Base-by-base conservation (phyloP, 495 filamentous ascomycete genomes). In the Penicillium robsamsonii region DNA sequence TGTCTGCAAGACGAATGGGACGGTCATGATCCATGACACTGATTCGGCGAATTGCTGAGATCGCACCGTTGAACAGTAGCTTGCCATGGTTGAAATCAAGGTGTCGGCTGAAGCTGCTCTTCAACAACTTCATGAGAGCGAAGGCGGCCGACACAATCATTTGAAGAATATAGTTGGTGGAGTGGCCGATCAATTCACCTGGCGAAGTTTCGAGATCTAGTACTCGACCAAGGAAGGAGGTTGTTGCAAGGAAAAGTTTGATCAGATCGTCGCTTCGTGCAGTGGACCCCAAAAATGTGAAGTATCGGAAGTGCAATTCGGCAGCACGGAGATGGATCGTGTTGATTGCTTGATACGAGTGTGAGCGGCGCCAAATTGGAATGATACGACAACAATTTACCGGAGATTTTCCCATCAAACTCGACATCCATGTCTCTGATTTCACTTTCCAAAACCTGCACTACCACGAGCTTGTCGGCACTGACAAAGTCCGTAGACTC, bases 111-210 rank as follows among this genome's bases (percentile, higher is more conserved):
- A 76, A 96, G 84, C 77, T 90, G 47, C 88, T 92, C 65, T 90
- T 88, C 60, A 96, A 75, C 24, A 97, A 78, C 66, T 96, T 96
- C 64, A 96, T 82, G 10, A 97, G 73, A 3, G 90, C 85, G 61
- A 95, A 95, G 4, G 89, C 90, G 0, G 87, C 89, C 11, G 91
- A 92, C 8, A 95, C 85, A 29, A 95, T 86, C 89, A 97, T 96
- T 67, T 96, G 92, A 55, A 93, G 84, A 53, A 96, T 87, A 68
- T 96, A 96, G 65, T 93, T 93, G 44, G 89, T 90, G 20, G 86
- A 83, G 69, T 88, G 90, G 18, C 79, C 78, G 30, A 96, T 79
- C 10, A 88, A 74, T 31, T 79, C 75, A 4, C 75, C 73, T 0
- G 75, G 75, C 0, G 72, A 74, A 0, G 75, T 79, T 59, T 79